Evolutionary conservation across 257 asterid genomes (phyloP).

Genomic region (Fraxinus excelsior): DNA sequence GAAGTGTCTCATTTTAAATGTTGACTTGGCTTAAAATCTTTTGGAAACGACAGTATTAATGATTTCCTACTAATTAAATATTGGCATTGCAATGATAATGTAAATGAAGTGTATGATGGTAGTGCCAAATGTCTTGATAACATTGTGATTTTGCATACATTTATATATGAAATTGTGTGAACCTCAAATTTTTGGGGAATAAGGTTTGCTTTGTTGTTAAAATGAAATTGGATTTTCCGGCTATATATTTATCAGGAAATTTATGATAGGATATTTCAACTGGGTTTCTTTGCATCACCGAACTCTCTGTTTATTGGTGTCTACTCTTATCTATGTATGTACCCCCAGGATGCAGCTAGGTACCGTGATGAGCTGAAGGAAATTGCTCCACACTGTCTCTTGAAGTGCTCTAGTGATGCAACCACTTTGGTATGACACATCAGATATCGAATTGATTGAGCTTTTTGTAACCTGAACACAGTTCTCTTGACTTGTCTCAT

Average conservation of each 20-base stretch:
- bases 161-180: background rate
- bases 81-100: constrained; percentile 3
- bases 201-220: background rate
- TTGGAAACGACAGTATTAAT: background rate
- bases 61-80: background rate
- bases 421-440: constrained; percentile 64
- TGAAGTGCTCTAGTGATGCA: constrained; percentile 83
- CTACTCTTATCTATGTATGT: background rate
- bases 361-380: constrained; percentile 61
- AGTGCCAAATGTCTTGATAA: background rate
- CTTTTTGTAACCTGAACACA: background rate
- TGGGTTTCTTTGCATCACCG: background rate
- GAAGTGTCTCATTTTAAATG: too few species aligned
- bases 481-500: background rate
- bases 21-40: constrained; percentile 10
- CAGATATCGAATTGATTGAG: background rate
- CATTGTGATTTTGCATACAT: background rate
- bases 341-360: constrained; percentile 67
- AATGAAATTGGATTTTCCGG: background rate
- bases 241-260: background rate
- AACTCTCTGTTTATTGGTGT: constrained; percentile 5
- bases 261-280: background rate
- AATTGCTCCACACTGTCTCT: constrained; percentile 61
- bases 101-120: background rate
- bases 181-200: background rate